Evolutionary conservation across 2,329 filamentous ascomycete species (phyloP).

Genomic region (Trichocomaceae sp.): DNA sequence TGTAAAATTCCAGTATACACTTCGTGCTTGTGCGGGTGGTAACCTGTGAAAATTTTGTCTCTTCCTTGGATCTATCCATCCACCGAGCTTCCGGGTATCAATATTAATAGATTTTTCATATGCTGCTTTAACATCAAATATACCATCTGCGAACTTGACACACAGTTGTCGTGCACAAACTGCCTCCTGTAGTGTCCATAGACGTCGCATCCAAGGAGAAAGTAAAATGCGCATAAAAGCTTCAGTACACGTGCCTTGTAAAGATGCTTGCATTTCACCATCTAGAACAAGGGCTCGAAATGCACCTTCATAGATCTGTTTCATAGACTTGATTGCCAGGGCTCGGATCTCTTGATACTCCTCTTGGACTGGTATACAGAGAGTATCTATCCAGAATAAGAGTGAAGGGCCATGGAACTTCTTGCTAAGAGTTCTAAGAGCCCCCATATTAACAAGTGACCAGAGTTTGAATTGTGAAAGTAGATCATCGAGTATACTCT

Average conservation of each 20-base stretch:
- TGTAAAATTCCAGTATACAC: neutral
- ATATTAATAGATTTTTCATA: neutral
- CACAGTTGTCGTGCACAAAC: constrained; percentile 1
- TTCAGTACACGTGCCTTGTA: neutral
- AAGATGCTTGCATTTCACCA: neutral
- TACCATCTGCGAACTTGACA: constrained; percentile 2
- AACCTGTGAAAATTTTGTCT: neutral
- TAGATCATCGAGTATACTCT: neutral
- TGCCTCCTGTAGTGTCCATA: constrained; percentile 3
- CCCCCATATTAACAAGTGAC: constrained; percentile 2
- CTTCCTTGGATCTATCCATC: neutral
- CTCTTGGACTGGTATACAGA: constrained; percentile 1
- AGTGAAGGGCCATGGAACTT: constrained; percentile 2
- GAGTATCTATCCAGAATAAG: neutral
- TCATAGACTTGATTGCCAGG: neutral
- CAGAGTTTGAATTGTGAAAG: neutral
- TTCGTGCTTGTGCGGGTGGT: neutral
- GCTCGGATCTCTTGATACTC: neutral
- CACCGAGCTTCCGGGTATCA: neutral
- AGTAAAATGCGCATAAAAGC: constrained; percentile 2
- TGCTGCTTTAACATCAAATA: neutral
- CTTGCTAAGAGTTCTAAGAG: neutral
- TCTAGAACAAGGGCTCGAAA: neutral
- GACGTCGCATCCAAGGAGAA: constrained; percentile 1
- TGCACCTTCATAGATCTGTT: neutral